These are phyloP conservation scores for Trebouxia sp. DNA, from an alignment of 139 green algal genomes.

Conservation along the genomic window DNA sequence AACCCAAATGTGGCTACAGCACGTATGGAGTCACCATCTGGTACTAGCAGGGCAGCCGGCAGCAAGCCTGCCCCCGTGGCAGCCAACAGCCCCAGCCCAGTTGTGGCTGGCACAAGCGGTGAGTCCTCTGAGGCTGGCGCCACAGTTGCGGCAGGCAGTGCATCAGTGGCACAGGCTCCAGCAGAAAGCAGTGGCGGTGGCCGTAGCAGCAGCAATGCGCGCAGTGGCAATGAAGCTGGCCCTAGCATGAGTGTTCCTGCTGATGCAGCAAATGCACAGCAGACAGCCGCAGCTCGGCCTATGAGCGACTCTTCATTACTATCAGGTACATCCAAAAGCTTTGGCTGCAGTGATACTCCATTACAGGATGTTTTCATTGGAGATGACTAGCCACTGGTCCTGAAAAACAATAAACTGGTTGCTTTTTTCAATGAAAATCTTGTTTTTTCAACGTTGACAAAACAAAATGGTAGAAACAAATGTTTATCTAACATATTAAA, in stretches of 20 bases:
- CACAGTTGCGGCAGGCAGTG: background rate
- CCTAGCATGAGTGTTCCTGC: background rate
- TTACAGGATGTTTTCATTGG: no score
- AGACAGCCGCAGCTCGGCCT: no score
- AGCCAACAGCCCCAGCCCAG: background rate
- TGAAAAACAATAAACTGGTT: no score
- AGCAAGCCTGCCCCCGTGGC: background rate
- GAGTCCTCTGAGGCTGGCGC: background rate
- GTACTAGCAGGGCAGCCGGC: background rate
- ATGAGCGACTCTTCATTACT: no score
- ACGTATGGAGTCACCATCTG: background rate
- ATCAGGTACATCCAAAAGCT: no score
- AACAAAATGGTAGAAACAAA: background rate
- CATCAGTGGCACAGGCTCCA: background rate
- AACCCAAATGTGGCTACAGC: background rate
- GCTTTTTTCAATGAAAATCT: no score
- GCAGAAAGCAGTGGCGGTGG: background rate
- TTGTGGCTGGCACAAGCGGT: background rate
- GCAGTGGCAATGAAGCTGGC: background rate
- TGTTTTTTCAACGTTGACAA: no score
- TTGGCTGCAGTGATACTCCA: no score
- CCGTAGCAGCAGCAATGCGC: background rate
- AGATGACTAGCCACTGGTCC: no score
- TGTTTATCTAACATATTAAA: background rate
- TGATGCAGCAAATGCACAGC: no score